Conservation (phyloP, 2,329 filamentous ascomycete genomes). For the Penicillium expansum region DNA sequence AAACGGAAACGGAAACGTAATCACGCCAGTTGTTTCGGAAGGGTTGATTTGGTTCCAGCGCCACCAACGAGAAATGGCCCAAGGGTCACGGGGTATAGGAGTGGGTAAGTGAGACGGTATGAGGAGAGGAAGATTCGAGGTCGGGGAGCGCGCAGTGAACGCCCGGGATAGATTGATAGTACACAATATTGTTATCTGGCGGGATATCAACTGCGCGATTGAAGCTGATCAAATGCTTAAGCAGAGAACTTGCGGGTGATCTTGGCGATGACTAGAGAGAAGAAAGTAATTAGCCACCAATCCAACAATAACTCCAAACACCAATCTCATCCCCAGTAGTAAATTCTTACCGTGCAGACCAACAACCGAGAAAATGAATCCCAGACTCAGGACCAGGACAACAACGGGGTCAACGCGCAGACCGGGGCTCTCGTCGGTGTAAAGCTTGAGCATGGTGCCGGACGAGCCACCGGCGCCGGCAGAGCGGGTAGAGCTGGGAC, state of each 20-base stretch:
- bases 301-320: background rate
- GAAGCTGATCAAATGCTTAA: slow-evolving; percentile 33
- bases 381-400: slow-evolving; percentile 90
- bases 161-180: background rate
- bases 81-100: slow-evolving; percentile 29
- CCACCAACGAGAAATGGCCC: slow-evolving; percentile 16
- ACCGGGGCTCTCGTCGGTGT: slow-evolving; percentile 97
- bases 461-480: slow-evolving; percentile 94
- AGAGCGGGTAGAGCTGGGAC: slow-evolving; percentile 86
- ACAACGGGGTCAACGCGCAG: slow-evolving; percentile 98
- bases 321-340: background rate
- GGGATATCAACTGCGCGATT: background rate
- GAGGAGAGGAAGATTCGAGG: slow-evolving; percentile 6
- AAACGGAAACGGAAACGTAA: slow-evolving; percentile 19
- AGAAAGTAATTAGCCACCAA: slow-evolving; percentile 14
- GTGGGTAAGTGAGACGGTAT: slow-evolving; percentile 1
- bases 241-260: slow-evolving; percentile 80
- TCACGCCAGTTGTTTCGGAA: slow-evolving; percentile 16
- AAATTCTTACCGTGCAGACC: slow-evolving; percentile 82
- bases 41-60: slow-evolving; percentile 12
- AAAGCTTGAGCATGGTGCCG: slow-evolving; percentile 97
- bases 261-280: slow-evolving; percentile 79
- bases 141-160: slow-evolving; percentile 4
- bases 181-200: background rate
- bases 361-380: slow-evolving; percentile 98